These are phyloP conservation scores for Tephrocybe rancida DNA, from an alignment of 768 basidiomycete species.

Conservation along the genomic window DNA sequence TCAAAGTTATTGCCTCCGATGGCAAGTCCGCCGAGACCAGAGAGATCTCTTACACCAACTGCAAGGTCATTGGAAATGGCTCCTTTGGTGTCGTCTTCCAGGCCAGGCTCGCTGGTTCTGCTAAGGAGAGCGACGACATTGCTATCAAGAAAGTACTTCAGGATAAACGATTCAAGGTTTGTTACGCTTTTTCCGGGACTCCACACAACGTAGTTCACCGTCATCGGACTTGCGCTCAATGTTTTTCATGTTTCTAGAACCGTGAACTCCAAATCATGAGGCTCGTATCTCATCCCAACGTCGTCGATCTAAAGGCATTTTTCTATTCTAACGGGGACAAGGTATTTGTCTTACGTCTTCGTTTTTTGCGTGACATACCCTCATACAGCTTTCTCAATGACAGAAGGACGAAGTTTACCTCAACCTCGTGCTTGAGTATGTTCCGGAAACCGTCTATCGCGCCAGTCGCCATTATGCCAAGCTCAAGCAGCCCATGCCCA, in stretches of 20 bases:
- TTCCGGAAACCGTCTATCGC: slow-evolving; percentile 99
- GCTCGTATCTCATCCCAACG: slow-evolving; percentile 94
- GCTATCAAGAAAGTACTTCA: slow-evolving; percentile 99
- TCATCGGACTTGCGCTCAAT: slow-evolving; percentile 1
- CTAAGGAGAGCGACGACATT: slow-evolving; percentile 79
- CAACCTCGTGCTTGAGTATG: slow-evolving; percentile 98
- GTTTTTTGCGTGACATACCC: slow-evolving; percentile 14
- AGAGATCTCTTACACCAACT: slow-evolving; percentile 93
- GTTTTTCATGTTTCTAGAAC: slow-evolving; percentile 58
- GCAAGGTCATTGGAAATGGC: slow-evolving; percentile 98
- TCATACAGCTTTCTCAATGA: slow-evolving; percentile 7
- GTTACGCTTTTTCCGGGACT: slow-evolving; percentile 29
- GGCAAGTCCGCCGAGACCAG: slow-evolving; percentile 90
- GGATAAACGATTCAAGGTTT: slow-evolving; percentile 99
- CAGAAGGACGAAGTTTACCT: slow-evolving; percentile 99
- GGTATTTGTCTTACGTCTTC: slow-evolving; percentile 48
- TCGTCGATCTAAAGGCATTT: slow-evolving; percentile 96
- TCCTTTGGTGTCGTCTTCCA: slow-evolving; percentile 99
- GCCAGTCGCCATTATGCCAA: slow-evolving; percentile 99
- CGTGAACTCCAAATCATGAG: slow-evolving; percentile 99
- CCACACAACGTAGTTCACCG: slow-evolving; percentile 3
- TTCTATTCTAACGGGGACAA: slow-evolving; percentile 99
- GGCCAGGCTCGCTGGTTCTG: slow-evolving; percentile 76
- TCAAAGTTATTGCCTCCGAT: slow-evolving; percentile 93
- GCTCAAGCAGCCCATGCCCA: slow-evolving; percentile 99